Base-by-base conservation (phyloP, 352 stramenopile genomes). In the Phytophthora megakarya region DNA sequence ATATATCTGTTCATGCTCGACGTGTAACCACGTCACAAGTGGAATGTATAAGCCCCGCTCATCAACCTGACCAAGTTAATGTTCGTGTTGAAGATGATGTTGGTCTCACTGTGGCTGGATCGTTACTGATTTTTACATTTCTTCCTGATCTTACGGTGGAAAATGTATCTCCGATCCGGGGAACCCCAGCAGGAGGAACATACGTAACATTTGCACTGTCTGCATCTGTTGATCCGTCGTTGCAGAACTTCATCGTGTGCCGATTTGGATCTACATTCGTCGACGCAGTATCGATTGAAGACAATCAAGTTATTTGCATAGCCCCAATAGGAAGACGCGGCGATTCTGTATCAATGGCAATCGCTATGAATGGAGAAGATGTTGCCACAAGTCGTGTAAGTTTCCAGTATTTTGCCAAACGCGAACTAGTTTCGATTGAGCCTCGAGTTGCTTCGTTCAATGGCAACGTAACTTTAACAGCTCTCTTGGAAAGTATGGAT, bases 291-390 rank as follows among this genome's bases (percentile, higher is more conserved):
- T 39, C 45, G 1, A 30, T 74, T 35, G 21, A 35, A 3, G 32
- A 25, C 7, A 63, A 50, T 8, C 30, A 61, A 21, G 47, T 84
- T 10, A 48, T 58, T 38, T 84, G 75, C 7, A 21, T 35, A 23
- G 56, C 75, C 23, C 43, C 58, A 44, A n/a, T 52, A 16, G 53
- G 58, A 47, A 21, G 9, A n/a, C 22, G 25, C 22, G 57, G 39
- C 19, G 55, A 69, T 18, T 26, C 58, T 16, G 48, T 79, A 0
- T 39, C 46, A 0, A 38, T 83, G 9, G 54, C 44, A 42, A 50
- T 84, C 10, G 46, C 37, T 21, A 28, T 73, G 33, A 65, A 80
- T 64, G 69, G 54, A 8, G 38, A 62, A 22, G 72, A 84, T 15
- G 49, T 75, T 1, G 44, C 61, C 23, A 2, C 15, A 42, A 71